These are phyloP conservation scores for Acanthamoeba sp. DNA, from an alignment of 208 protist species.

Conservation along the genomic window DNA sequence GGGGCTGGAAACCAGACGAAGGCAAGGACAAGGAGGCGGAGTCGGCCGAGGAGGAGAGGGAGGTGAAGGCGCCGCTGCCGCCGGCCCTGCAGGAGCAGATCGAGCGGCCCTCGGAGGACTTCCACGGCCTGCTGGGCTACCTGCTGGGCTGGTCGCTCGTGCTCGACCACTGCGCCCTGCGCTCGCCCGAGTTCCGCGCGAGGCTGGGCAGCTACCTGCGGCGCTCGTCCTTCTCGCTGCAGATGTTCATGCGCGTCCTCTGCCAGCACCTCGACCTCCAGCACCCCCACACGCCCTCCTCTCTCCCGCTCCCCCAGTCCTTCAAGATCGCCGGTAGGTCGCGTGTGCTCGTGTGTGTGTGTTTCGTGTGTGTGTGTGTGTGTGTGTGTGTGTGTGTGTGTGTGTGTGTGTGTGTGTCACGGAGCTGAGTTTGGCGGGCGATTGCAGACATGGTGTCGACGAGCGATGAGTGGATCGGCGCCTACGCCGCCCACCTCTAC, in stretches of 20 bases:
- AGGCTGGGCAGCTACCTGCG: conserved; percentile 50
- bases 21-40: conserved; percentile 50
- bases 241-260: conserved; percentile 33
- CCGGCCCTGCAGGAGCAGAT: conserved; percentile 29
- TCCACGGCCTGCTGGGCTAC: conserved; percentile 67
- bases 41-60: background rate
- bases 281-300: background rate
- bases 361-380: background rate
- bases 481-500: conserved; percentile 65
- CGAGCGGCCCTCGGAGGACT: conserved; percentile 29
- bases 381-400: no score
- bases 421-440: no score
- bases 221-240: conserved; percentile 1
- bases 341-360: no score
- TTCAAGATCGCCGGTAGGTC: conserved; percentile 59
- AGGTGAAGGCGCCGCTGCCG: conserved; percentile 27
- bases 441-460: conserved; percentile 65
- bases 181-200: conserved; percentile 60
- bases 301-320: conserved; percentile 8
- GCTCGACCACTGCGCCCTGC: conserved; percentile 56
- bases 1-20: background rate
- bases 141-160: conserved; percentile 72
- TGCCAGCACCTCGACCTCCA: conserved; percentile 70
- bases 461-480: conserved; percentile 53
- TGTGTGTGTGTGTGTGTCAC: background rate